Evolutionary conservation across 148 eudicot species (phyloP).

Genomic region (Limonium bicolor): DNA sequence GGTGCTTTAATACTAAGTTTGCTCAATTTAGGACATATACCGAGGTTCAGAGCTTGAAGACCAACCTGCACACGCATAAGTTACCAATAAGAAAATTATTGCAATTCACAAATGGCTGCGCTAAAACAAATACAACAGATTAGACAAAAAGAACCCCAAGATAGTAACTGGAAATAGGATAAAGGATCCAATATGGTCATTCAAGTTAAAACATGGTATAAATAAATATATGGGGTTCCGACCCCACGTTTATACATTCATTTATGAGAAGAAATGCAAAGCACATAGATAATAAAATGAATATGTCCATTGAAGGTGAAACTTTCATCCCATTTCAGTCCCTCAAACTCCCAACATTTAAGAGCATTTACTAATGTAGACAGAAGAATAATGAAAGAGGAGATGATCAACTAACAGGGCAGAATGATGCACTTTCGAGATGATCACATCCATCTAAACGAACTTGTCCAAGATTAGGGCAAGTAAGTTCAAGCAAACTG

Average conservation of each 20-base stretch:
- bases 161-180: no score
- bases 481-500: slow-evolving; percentile 45
- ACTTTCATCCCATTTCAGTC: not conserved
- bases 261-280: no score
- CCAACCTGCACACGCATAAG: slow-evolving; percentile 47
- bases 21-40: slow-evolving; percentile 82
- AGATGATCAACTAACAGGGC: slow-evolving; percentile 37
- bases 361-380: not conserved
- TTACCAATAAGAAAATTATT: not conserved
- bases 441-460: slow-evolving; percentile 95
- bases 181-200: no score
- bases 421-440: slow-evolving; percentile 79
- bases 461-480: slow-evolving; percentile 68
- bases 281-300: no score
- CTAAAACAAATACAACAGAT: not conserved
- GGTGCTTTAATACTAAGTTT: slow-evolving; percentile 66
- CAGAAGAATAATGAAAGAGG: not conserved
- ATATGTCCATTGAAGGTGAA: no score
- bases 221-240: no score
- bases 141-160: not conserved
- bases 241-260: no score
- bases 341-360: not conserved
- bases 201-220: no score
- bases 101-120: no score
- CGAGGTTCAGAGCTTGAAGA: slow-evolving; percentile 73